Conservation (phyloP, 2,329 filamentous ascomycete species). For the Cucurbitaria berberidis region DNA sequence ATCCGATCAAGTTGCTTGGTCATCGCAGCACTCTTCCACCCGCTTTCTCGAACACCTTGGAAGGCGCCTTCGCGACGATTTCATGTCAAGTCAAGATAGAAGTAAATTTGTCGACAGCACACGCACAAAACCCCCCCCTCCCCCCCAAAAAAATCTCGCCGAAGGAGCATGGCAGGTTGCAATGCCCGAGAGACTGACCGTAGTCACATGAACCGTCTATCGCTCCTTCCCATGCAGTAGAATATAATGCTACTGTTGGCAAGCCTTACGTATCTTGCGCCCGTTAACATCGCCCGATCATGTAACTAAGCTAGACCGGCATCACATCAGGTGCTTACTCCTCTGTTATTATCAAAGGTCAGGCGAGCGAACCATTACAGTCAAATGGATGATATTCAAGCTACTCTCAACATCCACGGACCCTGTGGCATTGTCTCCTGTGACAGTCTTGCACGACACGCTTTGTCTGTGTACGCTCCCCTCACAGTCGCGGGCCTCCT, state of each 20-base stretch:
- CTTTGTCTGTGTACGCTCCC: not conserved
- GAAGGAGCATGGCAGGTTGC: not conserved
- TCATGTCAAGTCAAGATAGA: not conserved
- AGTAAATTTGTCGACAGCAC: not conserved
- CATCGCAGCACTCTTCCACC: not conserved
- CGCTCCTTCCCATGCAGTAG: not conserved
- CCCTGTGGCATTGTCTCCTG: not conserved
- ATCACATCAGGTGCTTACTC: not conserved
- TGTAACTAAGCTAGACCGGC: not conserved
- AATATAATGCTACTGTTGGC: not conserved
- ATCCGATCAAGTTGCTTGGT: not conserved
- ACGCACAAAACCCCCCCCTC: no score
- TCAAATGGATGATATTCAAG: not conserved
- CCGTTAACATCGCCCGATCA: not conserved
- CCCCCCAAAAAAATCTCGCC: not conserved
- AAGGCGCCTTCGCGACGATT: not conserved
- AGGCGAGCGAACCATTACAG: not conserved
- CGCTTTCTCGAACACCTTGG: not conserved
- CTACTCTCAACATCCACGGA: not conserved
- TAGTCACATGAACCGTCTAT: slow-evolving; percentile 6
- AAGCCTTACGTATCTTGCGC: not conserved
- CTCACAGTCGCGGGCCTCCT: not conserved
- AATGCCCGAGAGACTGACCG: not conserved
- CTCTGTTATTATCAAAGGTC: not conserved
- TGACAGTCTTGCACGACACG: not conserved